These are phyloP conservation scores for Uronychia setigera DNA, from an alignment of 73 alveolate genomes.

Conservation along the genomic window DNA sequence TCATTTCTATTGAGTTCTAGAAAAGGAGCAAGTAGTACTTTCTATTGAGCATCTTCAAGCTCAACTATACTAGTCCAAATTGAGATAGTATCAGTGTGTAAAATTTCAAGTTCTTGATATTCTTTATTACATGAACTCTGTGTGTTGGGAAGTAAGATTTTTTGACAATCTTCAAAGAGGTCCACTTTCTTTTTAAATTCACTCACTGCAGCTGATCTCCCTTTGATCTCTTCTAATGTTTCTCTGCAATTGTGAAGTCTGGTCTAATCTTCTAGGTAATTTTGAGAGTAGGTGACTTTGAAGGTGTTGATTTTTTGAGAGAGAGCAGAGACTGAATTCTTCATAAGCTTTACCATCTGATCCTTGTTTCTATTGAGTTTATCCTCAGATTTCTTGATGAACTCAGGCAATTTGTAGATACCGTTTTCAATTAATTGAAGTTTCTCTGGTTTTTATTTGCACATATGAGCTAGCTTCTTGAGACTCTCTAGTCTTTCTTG, in stretches of 20 bases:
- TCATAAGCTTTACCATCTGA: constrained; percentile 50
- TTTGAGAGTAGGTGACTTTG: constrained; percentile 53
- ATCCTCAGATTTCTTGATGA: constrained; percentile 6
- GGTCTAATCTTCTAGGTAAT: constrained; percentile 48
- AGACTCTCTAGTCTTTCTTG: constrained; percentile 25
- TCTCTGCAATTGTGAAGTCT: constrained; percentile 50
- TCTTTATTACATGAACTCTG: background rate
- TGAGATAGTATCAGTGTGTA: background rate
- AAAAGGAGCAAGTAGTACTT: constrained; percentile 29
- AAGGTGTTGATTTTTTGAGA: constrained; percentile 52
- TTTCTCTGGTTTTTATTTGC: constrained; percentile 10
- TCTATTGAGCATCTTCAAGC: background rate
- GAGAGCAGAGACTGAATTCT: constrained; percentile 20
- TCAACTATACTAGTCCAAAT: background rate
- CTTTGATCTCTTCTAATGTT: constrained; percentile 62
- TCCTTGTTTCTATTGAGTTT: constrained; percentile 33
- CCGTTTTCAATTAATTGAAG: background rate
- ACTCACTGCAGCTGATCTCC: constrained; percentile 5
- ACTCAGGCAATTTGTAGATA: background rate
- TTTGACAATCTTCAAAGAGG: constrained; percentile 8
- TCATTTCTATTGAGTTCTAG: constrained; percentile 32
- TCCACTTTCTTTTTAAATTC: constrained; percentile 20
- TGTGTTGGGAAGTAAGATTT: background rate
- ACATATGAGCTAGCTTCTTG: constrained; percentile 38
- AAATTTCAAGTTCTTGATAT: background rate